Conservation (phyloP, 2,329 filamentous ascomycete genomes). For the Dendryphion nanum region DNA sequence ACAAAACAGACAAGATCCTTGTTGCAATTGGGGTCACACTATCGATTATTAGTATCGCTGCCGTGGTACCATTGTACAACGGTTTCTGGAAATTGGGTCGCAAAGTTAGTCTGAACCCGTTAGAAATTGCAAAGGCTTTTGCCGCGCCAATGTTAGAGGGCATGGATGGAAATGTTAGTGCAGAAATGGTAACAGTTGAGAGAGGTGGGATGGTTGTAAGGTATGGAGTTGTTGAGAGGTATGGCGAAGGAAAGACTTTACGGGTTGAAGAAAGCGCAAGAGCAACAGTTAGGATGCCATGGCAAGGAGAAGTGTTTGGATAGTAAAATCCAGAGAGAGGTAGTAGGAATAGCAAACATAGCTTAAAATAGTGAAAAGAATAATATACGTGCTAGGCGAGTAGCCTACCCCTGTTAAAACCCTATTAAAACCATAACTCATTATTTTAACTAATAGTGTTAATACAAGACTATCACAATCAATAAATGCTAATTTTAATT, state of each 20-base stretch:
- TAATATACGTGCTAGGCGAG: too few species aligned
- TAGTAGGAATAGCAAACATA: too few species aligned
- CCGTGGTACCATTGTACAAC: conserved; percentile 19
- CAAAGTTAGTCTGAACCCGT: conserved; percentile 25
- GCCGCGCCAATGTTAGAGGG: conserved; percentile 27
- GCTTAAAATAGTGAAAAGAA: too few species aligned
- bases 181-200: conserved; percentile 16
- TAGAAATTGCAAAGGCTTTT: conserved; percentile 33
- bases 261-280: conserved; percentile 16
- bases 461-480: too few species aligned
- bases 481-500: too few species aligned
- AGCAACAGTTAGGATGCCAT: conserved; percentile 16
- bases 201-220: conserved; percentile 16
- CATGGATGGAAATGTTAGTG: conserved; percentile 22
- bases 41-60: conserved; percentile 13
- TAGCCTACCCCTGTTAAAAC: too few species aligned
- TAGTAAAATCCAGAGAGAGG: too few species aligned
- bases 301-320: conserved; percentile 23
- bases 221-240: conserved; percentile 22
- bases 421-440: too few species aligned
- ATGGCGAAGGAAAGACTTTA: conserved; percentile 19
- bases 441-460: too few species aligned
- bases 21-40: conserved; percentile 13
- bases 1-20: conserved; percentile 3
- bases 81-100: conserved; percentile 32